Percentiles rank a stretch among this genome's conserved stretches.
Evolutionary conservation across 2,329 filamentous ascomycete genomes (phyloP).

Genomic region (Ilyonectria destructans): DNA sequence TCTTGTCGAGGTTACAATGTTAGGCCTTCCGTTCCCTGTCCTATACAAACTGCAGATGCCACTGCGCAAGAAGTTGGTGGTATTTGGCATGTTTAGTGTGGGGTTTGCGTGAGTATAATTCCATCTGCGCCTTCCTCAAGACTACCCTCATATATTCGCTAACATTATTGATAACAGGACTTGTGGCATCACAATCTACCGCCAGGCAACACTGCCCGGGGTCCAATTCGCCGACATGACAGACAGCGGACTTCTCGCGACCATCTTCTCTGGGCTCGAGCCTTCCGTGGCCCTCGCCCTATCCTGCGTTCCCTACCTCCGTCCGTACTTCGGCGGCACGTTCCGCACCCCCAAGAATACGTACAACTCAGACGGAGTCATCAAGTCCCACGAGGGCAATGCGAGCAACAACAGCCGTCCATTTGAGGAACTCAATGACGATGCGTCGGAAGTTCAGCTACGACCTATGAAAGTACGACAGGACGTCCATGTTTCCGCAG

Average conservation of each 20-base stretch:
- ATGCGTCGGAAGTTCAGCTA: conserved; percentile 7
- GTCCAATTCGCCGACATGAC: conserved; percentile 20
- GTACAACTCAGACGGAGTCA: background rate
- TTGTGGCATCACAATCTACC: conserved; percentile 8
- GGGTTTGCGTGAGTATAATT: conserved; percentile 2
- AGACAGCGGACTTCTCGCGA: conserved; percentile 21
- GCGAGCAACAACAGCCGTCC: background rate
- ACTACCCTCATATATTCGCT: background rate
- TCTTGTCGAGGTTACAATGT: background rate
- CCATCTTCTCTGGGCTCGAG: conserved; percentile 21
- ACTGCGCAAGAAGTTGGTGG: conserved; percentile 10
- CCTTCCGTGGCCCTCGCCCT: conserved; percentile 22
- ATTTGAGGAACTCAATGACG: conserved; percentile 17
- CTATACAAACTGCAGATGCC: conserved; percentile 11
- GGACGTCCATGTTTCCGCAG: background rate
- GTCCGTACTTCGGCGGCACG: conserved; percentile 4
- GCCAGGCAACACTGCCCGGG: background rate
- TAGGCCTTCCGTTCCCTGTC: background rate
- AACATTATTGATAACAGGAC: background rate
- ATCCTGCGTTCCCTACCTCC: conserved; percentile 14
- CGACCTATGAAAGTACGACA: background rate
- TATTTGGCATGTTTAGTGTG: conserved; percentile 9
- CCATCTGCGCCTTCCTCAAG: background rate
- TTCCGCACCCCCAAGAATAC: background rate
- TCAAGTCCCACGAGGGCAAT: background rate